Percentiles rank a stretch among this genome's conserved stretches.
These are phyloP conservation scores for Thymus quinquecostatus DNA, from an alignment of 257 asterid genomes.

Conservation along the genomic window DNA sequence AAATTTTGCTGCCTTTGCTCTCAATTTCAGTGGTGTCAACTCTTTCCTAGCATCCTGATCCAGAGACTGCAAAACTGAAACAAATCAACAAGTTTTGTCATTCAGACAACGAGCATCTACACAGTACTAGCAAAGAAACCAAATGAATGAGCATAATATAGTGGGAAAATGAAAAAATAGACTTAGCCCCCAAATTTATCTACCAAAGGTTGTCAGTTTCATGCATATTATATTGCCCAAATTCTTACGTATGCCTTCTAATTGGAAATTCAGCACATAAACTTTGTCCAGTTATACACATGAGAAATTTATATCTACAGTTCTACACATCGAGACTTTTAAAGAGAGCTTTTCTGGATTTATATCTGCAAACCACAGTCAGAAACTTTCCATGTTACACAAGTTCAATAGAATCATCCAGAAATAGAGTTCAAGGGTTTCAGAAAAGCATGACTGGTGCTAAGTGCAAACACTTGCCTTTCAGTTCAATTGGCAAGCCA, in stretches of 20 bases:
- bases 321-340: not conserved
- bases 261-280: not conserved
- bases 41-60: conserved; percentile 89
- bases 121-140: conserved; percentile 6
- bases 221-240: conserved; percentile 18
- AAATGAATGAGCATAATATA: not conserved
- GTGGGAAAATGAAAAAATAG: not conserved
- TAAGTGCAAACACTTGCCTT: conserved; percentile 62
- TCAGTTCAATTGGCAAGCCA: conserved; percentile 97
- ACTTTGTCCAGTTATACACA: not conserved
- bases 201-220: conserved; percentile 8
- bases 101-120: conserved; percentile 12
- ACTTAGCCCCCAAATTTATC: conserved; percentile 6
- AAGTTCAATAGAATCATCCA: conserved; percentile 24
- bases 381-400: conserved; percentile 9
- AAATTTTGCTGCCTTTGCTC: conserved; percentile 93
- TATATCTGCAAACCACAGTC: not conserved
- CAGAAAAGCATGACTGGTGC: conserved; percentile 22
- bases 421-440: conserved; percentile 20
- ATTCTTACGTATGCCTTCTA: conserved; percentile 14
- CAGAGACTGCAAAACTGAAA: conserved; percentile 92
- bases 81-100: conserved; percentile 43
- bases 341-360: conserved; percentile 7
- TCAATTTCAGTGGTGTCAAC: conserved; percentile 88
- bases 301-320: not conserved